These are phyloP conservation scores for Helicosporidium sp. DNA, from an alignment of 139 green algal genomes.

Conservation along the genomic window DNA sequence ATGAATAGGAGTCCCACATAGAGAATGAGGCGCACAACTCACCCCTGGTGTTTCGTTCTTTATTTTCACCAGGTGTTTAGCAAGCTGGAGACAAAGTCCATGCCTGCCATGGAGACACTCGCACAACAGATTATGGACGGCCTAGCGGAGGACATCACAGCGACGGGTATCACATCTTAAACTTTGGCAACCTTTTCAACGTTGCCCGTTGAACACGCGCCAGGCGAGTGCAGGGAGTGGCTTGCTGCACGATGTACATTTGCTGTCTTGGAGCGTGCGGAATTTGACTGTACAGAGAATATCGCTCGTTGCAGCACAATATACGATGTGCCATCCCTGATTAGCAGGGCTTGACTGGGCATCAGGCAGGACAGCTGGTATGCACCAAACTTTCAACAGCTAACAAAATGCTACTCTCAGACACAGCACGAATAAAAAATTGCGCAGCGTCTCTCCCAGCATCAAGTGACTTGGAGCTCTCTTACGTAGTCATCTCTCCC, in stretches of 20 bases:
- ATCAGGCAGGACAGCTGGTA: too few species aligned
- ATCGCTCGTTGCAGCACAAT: neutral
- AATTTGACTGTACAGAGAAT: neutral
- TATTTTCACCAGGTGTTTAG: conserved; percentile 26
- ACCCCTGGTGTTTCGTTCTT: too few species aligned
- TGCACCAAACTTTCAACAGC: too few species aligned
- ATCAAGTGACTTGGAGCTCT: too few species aligned
- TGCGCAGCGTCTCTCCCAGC: too few species aligned
- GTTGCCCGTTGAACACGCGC: neutral
- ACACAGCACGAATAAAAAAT: too few species aligned
- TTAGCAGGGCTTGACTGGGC: too few species aligned
- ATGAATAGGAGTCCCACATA: too few species aligned
- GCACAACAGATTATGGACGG: conserved; percentile 20
- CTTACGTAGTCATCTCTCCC: too few species aligned
- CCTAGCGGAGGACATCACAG: conserved; percentile 10
- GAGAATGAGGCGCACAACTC: too few species aligned
- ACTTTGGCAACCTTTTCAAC: neutral
- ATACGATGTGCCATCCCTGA: neutral
- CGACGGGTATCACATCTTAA: neutral
- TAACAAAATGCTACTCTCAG: too few species aligned
- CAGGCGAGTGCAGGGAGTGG: neutral
- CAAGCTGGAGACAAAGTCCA: conserved; percentile 28
- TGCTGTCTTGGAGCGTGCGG: neutral
- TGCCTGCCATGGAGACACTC: conserved; percentile 31
- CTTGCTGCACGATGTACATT: neutral